phyloP scores from a whole-genome alignment of 2,329 filamentous ascomycete species.

The Hypoxylon sp. region DNA sequence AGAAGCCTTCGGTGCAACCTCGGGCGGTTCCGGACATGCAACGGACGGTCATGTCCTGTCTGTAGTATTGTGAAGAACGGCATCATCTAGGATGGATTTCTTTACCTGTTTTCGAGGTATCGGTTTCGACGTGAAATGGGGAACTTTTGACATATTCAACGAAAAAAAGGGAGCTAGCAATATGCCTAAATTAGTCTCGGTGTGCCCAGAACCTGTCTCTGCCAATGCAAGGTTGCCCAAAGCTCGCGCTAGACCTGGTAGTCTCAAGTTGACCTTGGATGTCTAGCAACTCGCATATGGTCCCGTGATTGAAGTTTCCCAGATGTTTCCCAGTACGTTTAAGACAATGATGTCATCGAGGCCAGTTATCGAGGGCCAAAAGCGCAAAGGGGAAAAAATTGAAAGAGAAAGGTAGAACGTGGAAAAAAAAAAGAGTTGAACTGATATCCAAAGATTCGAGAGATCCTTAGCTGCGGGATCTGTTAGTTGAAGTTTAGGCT shows the following conservation, averaged over 20 bases:
- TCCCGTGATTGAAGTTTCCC: constrained; percentile 14
- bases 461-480: constrained; percentile 17
- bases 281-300: constrained; percentile 18
- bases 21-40: constrained; percentile 26
- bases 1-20: constrained; percentile 24
- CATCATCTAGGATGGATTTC: constrained; percentile 9
- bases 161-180: constrained; percentile 22
- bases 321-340: background rate
- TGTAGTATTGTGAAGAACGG: constrained; percentile 6
- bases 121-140: constrained; percentile 7
- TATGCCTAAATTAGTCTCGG: constrained; percentile 30
- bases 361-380: background rate
- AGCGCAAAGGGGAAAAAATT: background rate
- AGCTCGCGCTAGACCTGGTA: constrained; percentile 15
- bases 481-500: constrained; percentile 25
- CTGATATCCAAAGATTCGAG: background rate
- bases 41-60: constrained; percentile 31
- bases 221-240: constrained; percentile 20
- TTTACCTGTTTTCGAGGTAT: constrained; percentile 21
- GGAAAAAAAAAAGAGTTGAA: constrained; percentile 7
- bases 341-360: constrained; percentile 36
- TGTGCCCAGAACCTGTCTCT: constrained; percentile 25
- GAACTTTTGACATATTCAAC: constrained; percentile 34
- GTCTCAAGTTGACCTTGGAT: constrained; percentile 8
- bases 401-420: background rate